Conservation (phyloP, 163 green algal genomes). For the Volvox carteri region DNA sequence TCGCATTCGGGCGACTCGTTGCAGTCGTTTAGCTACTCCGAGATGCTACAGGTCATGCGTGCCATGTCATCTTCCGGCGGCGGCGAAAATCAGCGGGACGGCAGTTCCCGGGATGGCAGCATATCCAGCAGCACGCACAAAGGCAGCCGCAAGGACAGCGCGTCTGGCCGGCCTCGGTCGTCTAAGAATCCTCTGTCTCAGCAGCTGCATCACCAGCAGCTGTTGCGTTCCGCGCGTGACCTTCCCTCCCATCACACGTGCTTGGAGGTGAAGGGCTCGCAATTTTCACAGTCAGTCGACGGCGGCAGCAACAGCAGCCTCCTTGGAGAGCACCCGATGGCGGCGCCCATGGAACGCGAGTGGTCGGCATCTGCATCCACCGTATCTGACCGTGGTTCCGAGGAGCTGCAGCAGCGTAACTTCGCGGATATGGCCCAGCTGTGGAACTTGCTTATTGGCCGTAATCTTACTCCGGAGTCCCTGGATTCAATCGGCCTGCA, state of each 20-base stretch:
- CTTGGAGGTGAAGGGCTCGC: neutral
- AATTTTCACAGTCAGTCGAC: neutral
- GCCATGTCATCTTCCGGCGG: slow-evolving; percentile 21
- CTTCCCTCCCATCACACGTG: neutral
- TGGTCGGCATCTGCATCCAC: neutral
- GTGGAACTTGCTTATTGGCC: slow-evolving; percentile 51
- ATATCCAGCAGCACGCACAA: neutral
- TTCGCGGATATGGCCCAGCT: slow-evolving; percentile 45
- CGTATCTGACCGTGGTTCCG: neutral
- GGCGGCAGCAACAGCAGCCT: slow-evolving; percentile 29
- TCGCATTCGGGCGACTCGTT: neutral
- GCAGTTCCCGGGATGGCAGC: neutral
- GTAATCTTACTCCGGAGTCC: neutral
- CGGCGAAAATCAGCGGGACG: neutral
- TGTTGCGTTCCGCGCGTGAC: neutral
- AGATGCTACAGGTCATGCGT: slow-evolving; percentile 48
- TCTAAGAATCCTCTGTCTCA: neutral
- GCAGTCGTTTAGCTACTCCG: slow-evolving; percentile 37
- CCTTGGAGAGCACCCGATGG: slow-evolving; percentile 33
- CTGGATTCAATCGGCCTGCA: neutral
- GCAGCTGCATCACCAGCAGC: neutral
- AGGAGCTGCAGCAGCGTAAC: slow-evolving; percentile 29
- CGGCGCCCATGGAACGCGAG: neutral
- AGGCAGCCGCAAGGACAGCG: neutral
- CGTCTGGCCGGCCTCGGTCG: neutral